These are phyloP conservation scores for Lasiodiplodia sp. DNA, from an alignment of 2,329 filamentous ascomycete genomes.

Conservation along the genomic window DNA sequence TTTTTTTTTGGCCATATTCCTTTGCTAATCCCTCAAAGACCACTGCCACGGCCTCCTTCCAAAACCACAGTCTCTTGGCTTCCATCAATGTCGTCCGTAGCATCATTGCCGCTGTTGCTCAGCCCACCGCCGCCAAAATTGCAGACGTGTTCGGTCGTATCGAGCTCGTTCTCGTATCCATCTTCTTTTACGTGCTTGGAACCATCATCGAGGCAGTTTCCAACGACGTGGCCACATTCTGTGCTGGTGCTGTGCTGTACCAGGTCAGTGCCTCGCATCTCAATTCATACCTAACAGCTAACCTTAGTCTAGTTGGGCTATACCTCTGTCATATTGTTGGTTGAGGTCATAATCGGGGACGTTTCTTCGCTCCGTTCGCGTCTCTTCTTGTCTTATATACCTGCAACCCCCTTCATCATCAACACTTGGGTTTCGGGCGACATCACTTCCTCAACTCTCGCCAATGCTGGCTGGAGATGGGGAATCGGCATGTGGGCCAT, in stretches of 20 bases:
- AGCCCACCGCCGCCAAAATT: conserved; percentile 67
- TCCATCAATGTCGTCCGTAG: conserved; percentile 66
- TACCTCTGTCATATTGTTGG: conserved; percentile 66
- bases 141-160: conserved; percentile 68
- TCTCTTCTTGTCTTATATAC: conserved; percentile 71
- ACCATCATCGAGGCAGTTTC: conserved; percentile 64
- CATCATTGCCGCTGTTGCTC: conserved; percentile 66
- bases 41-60: conserved; percentile 61
- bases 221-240: conserved; percentile 59
- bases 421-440: conserved; percentile 71
- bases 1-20: background rate
- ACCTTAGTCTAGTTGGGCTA: conserved; percentile 60
- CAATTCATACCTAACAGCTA: background rate
- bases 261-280: conserved; percentile 41
- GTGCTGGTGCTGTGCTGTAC: conserved; percentile 66
- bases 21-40: conserved; percentile 46
- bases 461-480: conserved; percentile 64
- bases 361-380: conserved; percentile 69
- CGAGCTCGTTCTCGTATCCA: conserved; percentile 63
- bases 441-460: conserved; percentile 60
- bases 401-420: conserved; percentile 63
- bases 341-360: conserved; percentile 71
- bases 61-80: conserved; percentile 62
- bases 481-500: conserved; percentile 68
- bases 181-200: conserved; percentile 63